Evolutionary conservation across 306 rosid species (phyloP), one percentile per base, ranked within the genome.

Genomic region (Citrullus colocynthis): DNA sequence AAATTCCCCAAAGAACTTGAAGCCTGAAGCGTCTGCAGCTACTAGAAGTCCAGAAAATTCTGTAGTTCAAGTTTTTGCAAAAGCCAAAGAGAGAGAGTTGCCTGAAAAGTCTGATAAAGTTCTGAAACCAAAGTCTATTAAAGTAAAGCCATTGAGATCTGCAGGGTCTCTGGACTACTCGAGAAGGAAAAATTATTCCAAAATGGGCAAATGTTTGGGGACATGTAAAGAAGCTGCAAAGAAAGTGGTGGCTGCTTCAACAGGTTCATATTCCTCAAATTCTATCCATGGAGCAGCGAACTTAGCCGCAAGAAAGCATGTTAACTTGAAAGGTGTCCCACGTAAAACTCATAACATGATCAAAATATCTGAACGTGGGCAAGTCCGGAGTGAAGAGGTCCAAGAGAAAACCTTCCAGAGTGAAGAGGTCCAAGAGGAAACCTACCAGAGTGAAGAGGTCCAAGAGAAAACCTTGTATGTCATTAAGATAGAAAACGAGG

Each of bases 391-490:
- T 45, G 66, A 84, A n/a, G 90, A 77, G 82, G 83, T 83, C 41
- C 79, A 64, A 81, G 98, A 92, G 78, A 89, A 67, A n/a, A 67
- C 18, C 18, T 41, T 56, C 73, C 69, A 16, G 73, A 69, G 72
- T 44, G 70, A 85, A 18, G 90, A 75, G 83, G 82, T 83, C 34
- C 79, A 63, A 81, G 98, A 94, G 42, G 88, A 65, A 37, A 65
- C 51, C 72, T 65, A 59, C 75, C 61, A n/a, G 78, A 61, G 74
- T 52, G 66, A 84, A 17, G 90, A 77, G 83, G 82, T 83, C 41
- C 80, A 67, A 81, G 98, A 94, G 45, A 67, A 89, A 81, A 95
- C 92, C 52, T 77, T 92, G 90, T 89, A 89, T 63, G 93, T 89
- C 83, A 79, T 90, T 63, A 80, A 85, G 85, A 82, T 81, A 84